These are phyloP conservation scores for Arabidopsis hybrid DNA, from an alignment of 441 rosid species.

Conservation along the genomic window DNA sequence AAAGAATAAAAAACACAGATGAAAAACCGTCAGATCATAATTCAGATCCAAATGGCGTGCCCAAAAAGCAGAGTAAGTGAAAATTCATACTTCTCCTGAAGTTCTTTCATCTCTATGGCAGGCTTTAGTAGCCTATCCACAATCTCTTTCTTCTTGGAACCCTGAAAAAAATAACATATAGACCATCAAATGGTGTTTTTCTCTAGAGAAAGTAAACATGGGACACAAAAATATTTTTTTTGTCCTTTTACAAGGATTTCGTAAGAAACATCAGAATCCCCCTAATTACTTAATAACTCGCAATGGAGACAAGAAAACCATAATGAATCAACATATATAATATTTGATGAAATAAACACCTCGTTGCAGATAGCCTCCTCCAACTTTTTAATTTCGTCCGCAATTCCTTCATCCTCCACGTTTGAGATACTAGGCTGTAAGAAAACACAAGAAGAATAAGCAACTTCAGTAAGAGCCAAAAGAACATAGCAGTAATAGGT, in stretches of 20 bases:
- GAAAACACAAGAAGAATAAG: slow-evolving; percentile 37
- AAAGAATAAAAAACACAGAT: slow-evolving; percentile 26
- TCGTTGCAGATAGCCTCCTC: slow-evolving; percentile 64
- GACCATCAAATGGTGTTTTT: slow-evolving; percentile 26
- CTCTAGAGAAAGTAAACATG: slow-evolving; percentile 29
- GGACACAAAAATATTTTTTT: slow-evolving; percentile 16
- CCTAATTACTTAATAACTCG: slow-evolving; percentile 3
- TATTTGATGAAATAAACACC: slow-evolving; percentile 55
- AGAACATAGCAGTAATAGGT: slow-evolving; percentile 27
- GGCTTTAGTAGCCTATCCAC: slow-evolving; percentile 64
- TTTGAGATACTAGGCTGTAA: slow-evolving; percentile 60
- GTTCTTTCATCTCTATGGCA: slow-evolving; percentile 64
- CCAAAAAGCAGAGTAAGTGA: slow-evolving; percentile 8
- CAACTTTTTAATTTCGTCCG: slow-evolving; percentile 61
- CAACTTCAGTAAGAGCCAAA: slow-evolving; percentile 28
- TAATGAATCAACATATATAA: not conserved
- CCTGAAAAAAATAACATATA: slow-evolving; percentile 51
- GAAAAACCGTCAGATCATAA: slow-evolving; percentile 25
- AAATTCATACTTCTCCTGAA: slow-evolving; percentile 68
- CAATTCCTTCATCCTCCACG: slow-evolving; percentile 68
- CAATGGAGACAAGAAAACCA: slow-evolving; percentile 25
- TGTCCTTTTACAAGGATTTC: slow-evolving; percentile 2
- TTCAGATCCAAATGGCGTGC: slow-evolving; percentile 25
- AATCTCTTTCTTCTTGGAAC: slow-evolving; percentile 66
- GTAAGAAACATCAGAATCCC: not conserved